Percentiles rank a stretch among this genome's conserved stretches.
These are phyloP conservation scores for Penicillium angulare DNA, from an alignment of 495 filamentous ascomycete species.

Conservation along the genomic window DNA sequence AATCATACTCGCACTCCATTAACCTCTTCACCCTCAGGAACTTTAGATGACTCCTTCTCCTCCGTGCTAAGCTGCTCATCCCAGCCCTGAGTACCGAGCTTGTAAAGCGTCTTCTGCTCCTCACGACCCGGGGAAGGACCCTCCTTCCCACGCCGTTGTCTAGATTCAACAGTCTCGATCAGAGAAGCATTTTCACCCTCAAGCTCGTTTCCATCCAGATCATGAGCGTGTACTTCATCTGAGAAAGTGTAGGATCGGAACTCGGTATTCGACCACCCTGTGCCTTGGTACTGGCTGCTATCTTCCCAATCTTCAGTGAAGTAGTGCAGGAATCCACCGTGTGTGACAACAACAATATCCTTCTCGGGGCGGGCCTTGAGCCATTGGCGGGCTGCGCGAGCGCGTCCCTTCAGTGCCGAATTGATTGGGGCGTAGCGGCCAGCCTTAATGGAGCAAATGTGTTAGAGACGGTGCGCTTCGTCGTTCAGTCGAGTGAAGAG, in stretches of 20 bases:
- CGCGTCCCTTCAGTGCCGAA: conserved; percentile 58
- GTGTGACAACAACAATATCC: conserved; percentile 70
- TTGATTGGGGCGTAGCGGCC: conserved; percentile 59
- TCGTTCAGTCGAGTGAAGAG: not conserved
- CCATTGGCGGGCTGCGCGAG: conserved; percentile 64
- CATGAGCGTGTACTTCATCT: conserved; percentile 36
- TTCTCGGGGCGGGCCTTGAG: conserved; percentile 56
- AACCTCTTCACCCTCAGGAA: conserved; percentile 35
- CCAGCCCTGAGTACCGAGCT: conserved; percentile 43
- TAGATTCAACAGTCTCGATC: conserved; percentile 61
- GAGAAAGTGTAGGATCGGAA: conserved; percentile 72
- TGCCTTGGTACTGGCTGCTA: conserved; percentile 56
- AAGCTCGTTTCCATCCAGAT: conserved; percentile 37
- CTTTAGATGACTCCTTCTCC: conserved; percentile 40
- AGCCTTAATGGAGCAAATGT: conserved; percentile 1
- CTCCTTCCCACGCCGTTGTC: conserved; percentile 52
- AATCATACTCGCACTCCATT: conserved; percentile 27
- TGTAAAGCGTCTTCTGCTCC: conserved; percentile 39
- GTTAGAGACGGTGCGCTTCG: too few species aligned
- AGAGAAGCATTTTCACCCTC: conserved; percentile 59
- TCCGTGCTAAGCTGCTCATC: conserved; percentile 41
- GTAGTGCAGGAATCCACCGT: conserved; percentile 72
- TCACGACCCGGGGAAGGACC: conserved; percentile 35
- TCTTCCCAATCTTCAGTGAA: conserved; percentile 83
- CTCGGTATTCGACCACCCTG: conserved; percentile 85